Evolutionary conservation across 2,329 filamentous ascomycete species (phyloP).

Genomic region (Fusarium sororula): DNA sequence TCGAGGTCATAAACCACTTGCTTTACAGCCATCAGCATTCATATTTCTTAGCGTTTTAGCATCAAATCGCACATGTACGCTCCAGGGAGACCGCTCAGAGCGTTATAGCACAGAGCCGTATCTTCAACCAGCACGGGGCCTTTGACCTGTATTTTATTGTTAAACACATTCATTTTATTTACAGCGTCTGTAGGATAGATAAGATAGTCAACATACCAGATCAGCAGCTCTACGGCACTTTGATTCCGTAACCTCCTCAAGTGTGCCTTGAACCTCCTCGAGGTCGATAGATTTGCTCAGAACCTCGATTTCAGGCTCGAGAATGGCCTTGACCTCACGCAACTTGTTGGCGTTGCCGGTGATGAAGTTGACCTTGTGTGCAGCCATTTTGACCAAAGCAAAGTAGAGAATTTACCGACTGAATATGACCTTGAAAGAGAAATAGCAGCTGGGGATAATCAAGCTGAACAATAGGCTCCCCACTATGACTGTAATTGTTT

Average conservation of each 20-base stretch:
- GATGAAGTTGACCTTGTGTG: conserved; percentile 80
- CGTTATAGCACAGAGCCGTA: conserved; percentile 92
- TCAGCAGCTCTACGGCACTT: conserved; percentile 88
- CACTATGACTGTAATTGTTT: conserved; percentile 3
- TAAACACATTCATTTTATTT: background rate
- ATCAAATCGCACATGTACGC: conserved; percentile 82
- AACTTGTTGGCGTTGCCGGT: conserved; percentile 97
- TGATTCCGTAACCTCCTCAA: conserved; percentile 89
- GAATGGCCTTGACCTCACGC: conserved; percentile 85
- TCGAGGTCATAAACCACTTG: conserved; percentile 89
- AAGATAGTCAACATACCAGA: conserved; percentile 60
- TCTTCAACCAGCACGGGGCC: conserved; percentile 96
- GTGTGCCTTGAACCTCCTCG: conserved; percentile 88
- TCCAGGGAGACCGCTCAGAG: conserved; percentile 88
- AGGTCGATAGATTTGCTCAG: conserved; percentile 81
- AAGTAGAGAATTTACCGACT: background rate
- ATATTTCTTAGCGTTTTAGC: background rate
- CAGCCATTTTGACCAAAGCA: conserved; percentile 50
- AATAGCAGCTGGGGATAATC: conserved; percentile 2
- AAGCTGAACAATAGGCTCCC: conserved; percentile 4
- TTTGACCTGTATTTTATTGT: conserved; percentile 65
- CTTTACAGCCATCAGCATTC: conserved; percentile 56
- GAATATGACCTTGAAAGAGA: background rate
- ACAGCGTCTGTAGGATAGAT: background rate
- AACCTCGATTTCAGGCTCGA: conserved; percentile 78